Evolutionary conservation across 139 green algal species (phyloP).

Genomic region (Picochlorum sp.): DNA sequence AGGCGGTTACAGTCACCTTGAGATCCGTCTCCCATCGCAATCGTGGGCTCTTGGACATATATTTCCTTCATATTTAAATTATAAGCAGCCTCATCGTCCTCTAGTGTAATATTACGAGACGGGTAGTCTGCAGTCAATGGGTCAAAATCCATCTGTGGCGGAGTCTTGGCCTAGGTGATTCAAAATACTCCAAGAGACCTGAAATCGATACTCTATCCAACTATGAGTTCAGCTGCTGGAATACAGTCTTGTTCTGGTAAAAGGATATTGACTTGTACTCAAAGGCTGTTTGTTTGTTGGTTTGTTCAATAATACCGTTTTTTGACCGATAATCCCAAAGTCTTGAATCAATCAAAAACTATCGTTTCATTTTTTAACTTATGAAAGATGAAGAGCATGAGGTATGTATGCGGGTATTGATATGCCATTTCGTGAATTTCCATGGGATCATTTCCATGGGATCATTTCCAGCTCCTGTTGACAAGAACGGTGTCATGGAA

Average conservation of each 20-base stretch:
- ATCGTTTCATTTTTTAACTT: too few relatives aligned
- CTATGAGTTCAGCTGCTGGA: too few relatives aligned
- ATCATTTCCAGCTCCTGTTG: too few relatives aligned
- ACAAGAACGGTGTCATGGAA: too few relatives aligned
- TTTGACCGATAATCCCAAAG: constrained; percentile 1
- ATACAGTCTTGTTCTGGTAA: too few relatives aligned
- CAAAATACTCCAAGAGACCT: background rate
- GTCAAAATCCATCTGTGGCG: constrained; percentile 8
- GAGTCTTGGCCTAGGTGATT: background rate
- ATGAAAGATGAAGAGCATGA: too few relatives aligned
- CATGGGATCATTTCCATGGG: too few relatives aligned
- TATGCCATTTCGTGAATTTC: too few relatives aligned
- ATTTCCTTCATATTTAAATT: constrained; percentile 6
- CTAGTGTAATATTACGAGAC: constrained; percentile 13
- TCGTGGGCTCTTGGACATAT: constrained; percentile 9
- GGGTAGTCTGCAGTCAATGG: constrained; percentile 25
- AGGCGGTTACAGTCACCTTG: too few relatives aligned
- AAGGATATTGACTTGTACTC: background rate
- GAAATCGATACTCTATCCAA: too few relatives aligned
- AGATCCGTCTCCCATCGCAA: background rate
- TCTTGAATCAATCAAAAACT: background rate
- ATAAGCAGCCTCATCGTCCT: constrained; percentile 19
- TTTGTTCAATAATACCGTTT: background rate
- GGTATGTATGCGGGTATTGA: too few relatives aligned
- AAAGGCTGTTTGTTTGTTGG: background rate